Evolutionary conservation across 768 basidiomycete genomes (phyloP), one percentile per base, ranked within the genome.

Genomic region (Termitomyces heimii): DNA sequence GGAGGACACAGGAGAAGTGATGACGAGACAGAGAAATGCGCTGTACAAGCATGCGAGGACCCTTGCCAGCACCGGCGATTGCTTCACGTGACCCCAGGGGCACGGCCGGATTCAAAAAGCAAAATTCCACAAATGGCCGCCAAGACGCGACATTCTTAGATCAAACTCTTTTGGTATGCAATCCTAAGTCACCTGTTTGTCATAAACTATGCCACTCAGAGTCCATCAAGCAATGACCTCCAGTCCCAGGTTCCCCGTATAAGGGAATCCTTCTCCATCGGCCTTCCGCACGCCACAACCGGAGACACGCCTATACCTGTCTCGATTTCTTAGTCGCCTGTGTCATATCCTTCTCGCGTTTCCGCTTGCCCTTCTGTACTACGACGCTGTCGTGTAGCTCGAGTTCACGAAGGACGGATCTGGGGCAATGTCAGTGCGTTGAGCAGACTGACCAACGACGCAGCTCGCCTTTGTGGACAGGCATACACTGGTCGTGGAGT

Each of bases 1-100:
- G 46, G 47, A 31, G 29, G 35, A 51, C 35, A 44, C 40, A 58
- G 54, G 50, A 48, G 37, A 56, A 53, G 56, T 63, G 63, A 63
- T 63, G 63, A 63, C 63, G 62, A 63, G 62, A 59, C 62, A 46
- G 42, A 39, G 51, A 53, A 48, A 42, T 37, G 56, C 31, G 48
- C 55, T 47, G 58, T 20, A 28, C 55, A 13, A 47, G 37, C 24
- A 46, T 54, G 57, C 50, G 57, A 55, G 50, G 54, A n/a, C n/a
- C 54, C n/a, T 24, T 34, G 46, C 31, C 20, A 34, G 48, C 32
- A 34, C 22, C 34, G 49, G 49, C 50, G 28, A 52, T 40, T 4
- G 10, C 8, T 4, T 24, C 51, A 52, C 51, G 51, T 52, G 51
- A 39, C 26, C 12, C 5, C 40, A 39, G 37, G 51, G 37, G 26